Evolutionary conservation across 2,329 filamentous ascomycete species (phyloP), one percentile per base, ranked within the genome.

Genomic region (Penicillium brevicompactum): DNA sequence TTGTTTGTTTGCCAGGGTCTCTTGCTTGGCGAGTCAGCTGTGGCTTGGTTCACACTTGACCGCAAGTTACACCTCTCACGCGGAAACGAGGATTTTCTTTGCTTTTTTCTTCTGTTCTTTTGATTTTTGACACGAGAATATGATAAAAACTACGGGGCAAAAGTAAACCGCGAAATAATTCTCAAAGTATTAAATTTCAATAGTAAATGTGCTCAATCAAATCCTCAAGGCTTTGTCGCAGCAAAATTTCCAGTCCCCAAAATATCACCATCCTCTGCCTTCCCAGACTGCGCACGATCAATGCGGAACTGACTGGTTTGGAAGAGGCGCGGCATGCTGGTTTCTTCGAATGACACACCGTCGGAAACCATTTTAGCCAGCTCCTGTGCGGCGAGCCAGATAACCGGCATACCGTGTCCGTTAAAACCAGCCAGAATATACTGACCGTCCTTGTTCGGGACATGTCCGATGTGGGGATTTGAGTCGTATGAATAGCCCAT

Each of bases 401-500:
- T 85, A 16, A 85, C 70, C 1, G 86, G 85, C 86, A 88, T 89
- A 0, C 86, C 85, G 67, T 89, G 85, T 0, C 87, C 87, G 65
- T 87, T 86, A 61, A 88, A 88, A 3, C 84, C 80, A 3, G 82
- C 84, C 31, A 78, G 78, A 3, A 86, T 75, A 78, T 82, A 89
- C 18, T 88, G 65, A 1, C 80, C 78, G 11, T 70, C 61, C 46
- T 66, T 67, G 1, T 67, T 74, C 1, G 79, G 81, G 46, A 79
- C 75, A 1, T 71, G 60, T 0, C 85, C 85, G 47, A 88, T 76
- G 59, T 82, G 79, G 0, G 82, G 82, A 24, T 76, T 68, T 0
- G 78, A 80, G 60, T 84, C 82, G 10, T 73, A 73, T 1, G 80
- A 81, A 38, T 78, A 79, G 14, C 81, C 82, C 76, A 83, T 83